Conservation (phyloP, 805 yeast genomes). For the Metschnikowia cerradonensis region DNA sequence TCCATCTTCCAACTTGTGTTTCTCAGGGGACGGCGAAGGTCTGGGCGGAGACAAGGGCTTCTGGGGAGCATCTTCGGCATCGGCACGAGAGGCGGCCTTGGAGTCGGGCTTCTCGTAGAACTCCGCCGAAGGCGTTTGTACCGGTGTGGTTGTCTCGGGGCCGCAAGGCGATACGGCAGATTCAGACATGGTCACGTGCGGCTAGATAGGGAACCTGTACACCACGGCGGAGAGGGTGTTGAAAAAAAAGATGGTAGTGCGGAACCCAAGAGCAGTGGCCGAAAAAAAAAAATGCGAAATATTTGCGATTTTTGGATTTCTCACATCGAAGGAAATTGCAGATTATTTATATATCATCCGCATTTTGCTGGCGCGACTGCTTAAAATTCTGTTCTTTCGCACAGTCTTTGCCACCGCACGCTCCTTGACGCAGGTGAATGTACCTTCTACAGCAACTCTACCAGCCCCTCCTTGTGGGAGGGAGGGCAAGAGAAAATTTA, state of each 20-base stretch:
- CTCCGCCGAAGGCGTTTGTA: slow-evolving; percentile 37
- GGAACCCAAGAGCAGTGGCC: slow-evolving; percentile 10
- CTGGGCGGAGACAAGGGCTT: slow-evolving; percentile 44
- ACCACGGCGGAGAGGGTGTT: slow-evolving; percentile 5
- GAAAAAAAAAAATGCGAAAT: slow-evolving; percentile 11
- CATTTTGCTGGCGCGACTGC: slow-evolving; percentile 19
- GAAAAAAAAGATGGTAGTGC: slow-evolving; percentile 9
- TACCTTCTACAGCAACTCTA: slow-evolving; percentile 1
- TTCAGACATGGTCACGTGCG: slow-evolving; percentile 27
- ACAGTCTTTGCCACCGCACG: slow-evolving; percentile 12
- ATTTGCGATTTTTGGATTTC: slow-evolving; percentile 14
- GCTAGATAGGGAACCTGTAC: slow-evolving; percentile 8
- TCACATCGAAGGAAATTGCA: slow-evolving; percentile 18
- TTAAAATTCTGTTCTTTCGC: slow-evolving; percentile 7
- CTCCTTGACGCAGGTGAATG: slow-evolving; percentile 13
- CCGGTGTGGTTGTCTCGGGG: slow-evolving; percentile 36
- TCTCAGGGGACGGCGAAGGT: slow-evolving; percentile 42
- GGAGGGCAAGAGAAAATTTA: not conserved
- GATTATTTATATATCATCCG: slow-evolving; percentile 20
- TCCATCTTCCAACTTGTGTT: slow-evolving; percentile 29
- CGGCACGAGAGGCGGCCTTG: slow-evolving; percentile 6
- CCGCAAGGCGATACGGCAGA: slow-evolving; percentile 16
- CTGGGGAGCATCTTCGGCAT: slow-evolving; percentile 21
- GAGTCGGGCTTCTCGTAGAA: slow-evolving; percentile 22
- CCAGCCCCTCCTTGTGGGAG: too few relatives aligned